Conservation (phyloP, 371 early-diverging fungal genomes). For the Rhizopus stolonifer region DNA sequence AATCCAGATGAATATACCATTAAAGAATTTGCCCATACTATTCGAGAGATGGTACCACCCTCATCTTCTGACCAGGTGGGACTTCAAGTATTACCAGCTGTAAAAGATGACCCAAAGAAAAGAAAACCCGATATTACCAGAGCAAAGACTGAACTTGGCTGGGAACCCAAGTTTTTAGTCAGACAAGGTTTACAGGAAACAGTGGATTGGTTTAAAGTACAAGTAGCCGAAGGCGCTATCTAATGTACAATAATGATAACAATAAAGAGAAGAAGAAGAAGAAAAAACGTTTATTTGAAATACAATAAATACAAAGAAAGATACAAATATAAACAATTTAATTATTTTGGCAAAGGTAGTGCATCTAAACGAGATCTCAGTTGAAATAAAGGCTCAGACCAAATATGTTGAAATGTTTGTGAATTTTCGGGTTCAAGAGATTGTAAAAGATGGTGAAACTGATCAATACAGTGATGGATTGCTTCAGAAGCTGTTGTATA, state of each 20-base stretch:
- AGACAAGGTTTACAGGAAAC: slow-evolving; percentile 83
- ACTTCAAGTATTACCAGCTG: slow-evolving; percentile 69
- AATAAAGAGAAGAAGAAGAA: no score
- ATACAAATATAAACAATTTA: neutral
- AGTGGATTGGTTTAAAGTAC: slow-evolving; percentile 74
- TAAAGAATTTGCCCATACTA: slow-evolving; percentile 76
- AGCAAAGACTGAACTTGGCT: slow-evolving; percentile 67
- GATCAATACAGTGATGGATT: slow-evolving; percentile 19
- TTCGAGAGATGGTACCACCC: slow-evolving; percentile 62
- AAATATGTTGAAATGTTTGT: slow-evolving; percentile 23
- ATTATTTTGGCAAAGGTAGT: slow-evolving; percentile 9
- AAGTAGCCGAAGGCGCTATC: slow-evolving; percentile 41
- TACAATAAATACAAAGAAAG: neutral
- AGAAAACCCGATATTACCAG: slow-evolving; percentile 78
- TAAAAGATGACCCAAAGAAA: slow-evolving; percentile 81
- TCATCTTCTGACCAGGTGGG: slow-evolving; percentile 40
- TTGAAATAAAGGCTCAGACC: slow-evolving; percentile 25
- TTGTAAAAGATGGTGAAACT: slow-evolving; percentile 17
- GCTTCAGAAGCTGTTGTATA: slow-evolving; percentile 16
- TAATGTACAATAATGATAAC: slow-evolving; percentile 1
- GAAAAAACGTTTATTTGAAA: no score
- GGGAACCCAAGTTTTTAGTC: slow-evolving; percentile 78
- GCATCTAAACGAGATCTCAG: slow-evolving; percentile 21
- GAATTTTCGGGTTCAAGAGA: slow-evolving; percentile 13
- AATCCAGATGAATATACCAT: slow-evolving; percentile 90